Base-by-base conservation (phyloP, 2,329 filamentous ascomycete genomes). In the Claviceps capensis region DNA sequence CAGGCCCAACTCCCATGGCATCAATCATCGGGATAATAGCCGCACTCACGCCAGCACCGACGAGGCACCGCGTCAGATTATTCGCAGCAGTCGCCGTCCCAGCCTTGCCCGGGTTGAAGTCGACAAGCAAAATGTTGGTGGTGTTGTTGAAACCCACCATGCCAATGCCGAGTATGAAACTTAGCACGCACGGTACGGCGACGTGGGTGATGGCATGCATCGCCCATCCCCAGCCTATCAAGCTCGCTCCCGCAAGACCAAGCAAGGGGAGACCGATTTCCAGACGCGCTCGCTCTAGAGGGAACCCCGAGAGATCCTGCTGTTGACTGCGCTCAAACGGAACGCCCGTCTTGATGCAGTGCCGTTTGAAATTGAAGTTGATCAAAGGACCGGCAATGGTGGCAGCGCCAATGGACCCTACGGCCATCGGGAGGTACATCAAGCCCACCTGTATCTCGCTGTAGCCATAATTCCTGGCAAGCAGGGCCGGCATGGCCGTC, bases 301-400 rank as follows among this genome's bases (percentile, higher is more conserved):
- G 75, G 38, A 79, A 78, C 0, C 64, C 55, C 0, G 65, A 58
- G 13, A 79, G 63, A 54, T 78, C 72, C 36, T 70, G 68, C 56
- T 75, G 75, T 9, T 76, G 74, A 47, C 70, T 75, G 57, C 72
- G 73, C 52, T 74, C 74, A 51, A 82, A 72, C 0, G 70, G 60
- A 9, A 85, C 66, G 9, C 76, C 76, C 0, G 78, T 63, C 5
- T 65, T 69, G 9, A 65, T 62, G 13, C 82, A 82, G 53, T 83
- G 74, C 1, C 82, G 77, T 1, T 75, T 72, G 62, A 82, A 89
- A 62, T 86, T 87, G 67, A 75, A 75, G 63, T 88, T 85, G 38
- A 86, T 73, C 1, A 80, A 57, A 2, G 72, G 71, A 1, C 84
- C 82, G 2, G 69, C 68, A 2, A 70, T 59, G 8, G 69, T 57